Conservation (phyloP, 179 eudicot species). For the Beta lomatogona region DNA sequence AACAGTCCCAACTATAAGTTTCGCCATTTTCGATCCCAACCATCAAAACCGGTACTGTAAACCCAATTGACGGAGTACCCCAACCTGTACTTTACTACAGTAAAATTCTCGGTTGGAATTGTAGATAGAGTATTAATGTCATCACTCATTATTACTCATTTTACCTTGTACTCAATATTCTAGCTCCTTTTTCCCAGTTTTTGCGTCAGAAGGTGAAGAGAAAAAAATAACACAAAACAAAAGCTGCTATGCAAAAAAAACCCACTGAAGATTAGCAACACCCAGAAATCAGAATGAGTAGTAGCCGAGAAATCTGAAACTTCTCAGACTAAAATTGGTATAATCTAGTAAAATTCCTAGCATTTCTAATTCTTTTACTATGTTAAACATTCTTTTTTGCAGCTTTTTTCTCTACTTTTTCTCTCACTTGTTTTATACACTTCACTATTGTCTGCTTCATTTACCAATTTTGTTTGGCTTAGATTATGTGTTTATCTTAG, state of each 20-base stretch:
- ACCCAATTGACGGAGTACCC: too few species aligned
- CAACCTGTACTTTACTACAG: not conserved
- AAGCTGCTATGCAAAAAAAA: constrained; percentile 8
- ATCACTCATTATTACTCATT: not conserved
- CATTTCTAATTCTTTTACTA: not conserved
- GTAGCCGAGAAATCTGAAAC: constrained; percentile 7
- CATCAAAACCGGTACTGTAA: too few species aligned
- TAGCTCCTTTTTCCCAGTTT: not conserved
- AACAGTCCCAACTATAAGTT: too few species aligned
- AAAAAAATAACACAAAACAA: constrained; percentile 1
- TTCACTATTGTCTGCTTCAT: constrained; percentile 9
- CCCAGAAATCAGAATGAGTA: not conserved
- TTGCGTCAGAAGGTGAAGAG: constrained; percentile 21
- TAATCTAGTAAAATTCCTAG: constrained; percentile 20
- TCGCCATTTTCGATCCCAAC: too few species aligned
- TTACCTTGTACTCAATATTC: not conserved
- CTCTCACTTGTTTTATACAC: not conserved
- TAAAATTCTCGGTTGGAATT: not conserved
- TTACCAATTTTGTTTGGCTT: constrained; percentile 1
- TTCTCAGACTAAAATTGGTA: constrained; percentile 4
- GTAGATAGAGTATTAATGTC: not conserved
- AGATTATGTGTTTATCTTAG: not conserved
- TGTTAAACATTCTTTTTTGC: not conserved
- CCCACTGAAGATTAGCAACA: not conserved
- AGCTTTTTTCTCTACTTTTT: not conserved